phyloP scores from a whole-genome alignment of 768 basidiomycete species.

The Boletus subcaerulescens region DNA sequence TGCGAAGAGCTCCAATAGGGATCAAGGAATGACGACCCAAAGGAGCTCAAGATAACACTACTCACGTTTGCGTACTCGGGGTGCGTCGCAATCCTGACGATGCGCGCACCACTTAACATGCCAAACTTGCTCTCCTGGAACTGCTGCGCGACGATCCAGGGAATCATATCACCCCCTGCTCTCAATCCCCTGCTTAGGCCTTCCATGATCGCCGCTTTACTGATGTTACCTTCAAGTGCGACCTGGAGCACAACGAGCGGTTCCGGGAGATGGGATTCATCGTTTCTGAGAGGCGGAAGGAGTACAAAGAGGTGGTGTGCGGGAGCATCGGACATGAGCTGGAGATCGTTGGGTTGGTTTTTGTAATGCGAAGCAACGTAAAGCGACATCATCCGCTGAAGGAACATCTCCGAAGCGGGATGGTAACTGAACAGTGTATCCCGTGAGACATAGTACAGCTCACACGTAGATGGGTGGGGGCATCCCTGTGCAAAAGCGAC shows the following conservation, averaged over 20 bases:
- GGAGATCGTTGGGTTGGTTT: conserved; percentile 98
- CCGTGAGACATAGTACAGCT: conserved; percentile 91
- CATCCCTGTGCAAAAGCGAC: conserved; percentile 59
- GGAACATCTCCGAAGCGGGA: conserved; percentile 94
- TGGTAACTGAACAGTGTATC: conserved; percentile 98
- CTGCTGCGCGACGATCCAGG: conserved; percentile 92
- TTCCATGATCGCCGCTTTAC: conserved; percentile 80
- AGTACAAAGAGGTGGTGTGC: conserved; percentile 97
- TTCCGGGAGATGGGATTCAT: conserved; percentile 88
- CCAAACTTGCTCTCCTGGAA: conserved; percentile 97
- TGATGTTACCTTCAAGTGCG: conserved; percentile 92
- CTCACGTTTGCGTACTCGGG: conserved; percentile 90
- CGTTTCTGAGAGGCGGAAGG: conserved; percentile 86
- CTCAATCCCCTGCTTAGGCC: conserved; percentile 79
- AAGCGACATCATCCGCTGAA: conserved; percentile 97
- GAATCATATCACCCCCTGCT: conserved; percentile 95
- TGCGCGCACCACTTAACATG: conserved; percentile 80
- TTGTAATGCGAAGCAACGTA: conserved; percentile 99
- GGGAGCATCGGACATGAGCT: conserved; percentile 93
- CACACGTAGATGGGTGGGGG: conserved; percentile 91
- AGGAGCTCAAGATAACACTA: conserved; percentile 4
- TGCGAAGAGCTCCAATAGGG: neutral
- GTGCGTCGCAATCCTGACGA: conserved; percentile 93
- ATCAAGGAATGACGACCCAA: neutral
- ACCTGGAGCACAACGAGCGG: conserved; percentile 96